phyloP scores from a whole-genome alignment of 2,329 filamentous ascomycete species.

The Alternaria novae-zelandiae region DNA sequence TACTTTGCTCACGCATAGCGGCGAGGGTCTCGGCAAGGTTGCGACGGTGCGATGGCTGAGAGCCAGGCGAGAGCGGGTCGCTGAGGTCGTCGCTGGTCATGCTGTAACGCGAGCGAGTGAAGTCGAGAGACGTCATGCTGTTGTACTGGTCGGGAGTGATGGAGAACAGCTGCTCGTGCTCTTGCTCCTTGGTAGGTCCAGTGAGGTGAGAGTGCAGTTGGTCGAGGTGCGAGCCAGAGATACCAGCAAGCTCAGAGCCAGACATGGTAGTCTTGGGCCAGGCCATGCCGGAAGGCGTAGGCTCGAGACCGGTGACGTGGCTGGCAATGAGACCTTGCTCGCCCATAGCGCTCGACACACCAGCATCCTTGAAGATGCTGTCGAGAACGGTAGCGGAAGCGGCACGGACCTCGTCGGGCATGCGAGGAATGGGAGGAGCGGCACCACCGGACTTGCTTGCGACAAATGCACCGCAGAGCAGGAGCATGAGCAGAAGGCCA shows the following conservation, averaged over 20 bases:
- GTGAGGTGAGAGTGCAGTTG: slow-evolving; percentile 55
- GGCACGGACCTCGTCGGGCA: slow-evolving; percentile 80
- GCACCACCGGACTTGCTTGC: slow-evolving; percentile 81
- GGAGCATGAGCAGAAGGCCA: slow-evolving; percentile 88
- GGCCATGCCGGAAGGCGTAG: slow-evolving; percentile 44
- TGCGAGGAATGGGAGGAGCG: slow-evolving; percentile 73
- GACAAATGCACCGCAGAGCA: slow-evolving; percentile 95
- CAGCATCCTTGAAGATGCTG: slow-evolving; percentile 82
- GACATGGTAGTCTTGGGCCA: slow-evolving; percentile 49
- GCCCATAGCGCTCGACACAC: slow-evolving; percentile 56
- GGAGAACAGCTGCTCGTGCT: slow-evolving; percentile 85
- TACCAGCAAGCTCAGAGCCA: slow-evolving; percentile 44
- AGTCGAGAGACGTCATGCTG: slow-evolving; percentile 77
- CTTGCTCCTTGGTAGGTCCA: slow-evolving; percentile 78
- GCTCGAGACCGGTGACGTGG: slow-evolving; percentile 48
- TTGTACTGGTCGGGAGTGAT: slow-evolving; percentile 89
- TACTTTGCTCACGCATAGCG: slow-evolving; percentile 74
- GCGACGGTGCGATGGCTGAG: slow-evolving; percentile 65
- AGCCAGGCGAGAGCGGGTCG: slow-evolving; percentile 46
- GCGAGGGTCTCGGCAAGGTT: slow-evolving; percentile 82
- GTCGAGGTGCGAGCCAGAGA: slow-evolving; percentile 46
- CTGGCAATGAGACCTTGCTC: slow-evolving; percentile 61
- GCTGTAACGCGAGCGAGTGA: slow-evolving; percentile 60
- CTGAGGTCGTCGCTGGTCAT: slow-evolving; percentile 56
- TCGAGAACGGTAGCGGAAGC: slow-evolving; percentile 79